A percentile compares a stretch with the other conserved stretches of the same genome.
These are phyloP conservation scores for Juncus effusus DNA, from an alignment of 176 grass and related monocot species.

Conservation along the genomic window DNA sequence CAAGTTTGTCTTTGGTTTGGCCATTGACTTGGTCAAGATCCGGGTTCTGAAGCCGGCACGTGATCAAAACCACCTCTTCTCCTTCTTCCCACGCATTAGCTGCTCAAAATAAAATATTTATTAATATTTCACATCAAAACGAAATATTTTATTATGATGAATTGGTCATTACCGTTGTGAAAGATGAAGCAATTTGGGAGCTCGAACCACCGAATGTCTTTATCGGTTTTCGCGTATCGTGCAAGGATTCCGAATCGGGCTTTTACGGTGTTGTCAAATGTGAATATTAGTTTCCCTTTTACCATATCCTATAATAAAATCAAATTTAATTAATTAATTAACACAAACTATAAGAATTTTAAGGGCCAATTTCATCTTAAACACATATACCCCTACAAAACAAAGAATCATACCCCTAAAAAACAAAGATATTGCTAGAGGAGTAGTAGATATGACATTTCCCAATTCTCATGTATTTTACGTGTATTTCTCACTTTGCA, in stretches of 20 bases:
- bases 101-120: conserved; percentile 19
- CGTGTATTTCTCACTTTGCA: no score
- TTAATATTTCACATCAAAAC: neutral
- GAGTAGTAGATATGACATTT: no score
- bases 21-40: conserved; percentile 81
- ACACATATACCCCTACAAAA: no score
- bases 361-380: no score
- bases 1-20: conserved; percentile 46
- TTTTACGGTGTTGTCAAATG: conserved; percentile 87
- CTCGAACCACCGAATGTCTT: conserved; percentile 91
- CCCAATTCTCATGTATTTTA: no score
- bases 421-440: no score
- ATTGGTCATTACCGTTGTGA: conserved; percentile 64
- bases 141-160: no score
- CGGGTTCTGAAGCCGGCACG: conserved; percentile 70
- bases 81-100: conserved; percentile 98
- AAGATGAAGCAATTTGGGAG: conserved; percentile 97
- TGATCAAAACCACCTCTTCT: conserved; percentile 77
- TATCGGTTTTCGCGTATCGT: conserved; percentile 81
- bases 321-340: conserved; percentile 1
- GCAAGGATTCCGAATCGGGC: conserved; percentile 81
- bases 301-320: conserved; percentile 78
- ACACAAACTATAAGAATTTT: neutral
- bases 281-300: conserved; percentile 84
- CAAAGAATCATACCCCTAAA: no score